Percentiles rank a stretch among this genome's conserved stretches.
Evolutionary conservation across 1,284 basidiomycete genomes (phyloP).

Genomic region (Sanghuangporus weigelae): DNA sequence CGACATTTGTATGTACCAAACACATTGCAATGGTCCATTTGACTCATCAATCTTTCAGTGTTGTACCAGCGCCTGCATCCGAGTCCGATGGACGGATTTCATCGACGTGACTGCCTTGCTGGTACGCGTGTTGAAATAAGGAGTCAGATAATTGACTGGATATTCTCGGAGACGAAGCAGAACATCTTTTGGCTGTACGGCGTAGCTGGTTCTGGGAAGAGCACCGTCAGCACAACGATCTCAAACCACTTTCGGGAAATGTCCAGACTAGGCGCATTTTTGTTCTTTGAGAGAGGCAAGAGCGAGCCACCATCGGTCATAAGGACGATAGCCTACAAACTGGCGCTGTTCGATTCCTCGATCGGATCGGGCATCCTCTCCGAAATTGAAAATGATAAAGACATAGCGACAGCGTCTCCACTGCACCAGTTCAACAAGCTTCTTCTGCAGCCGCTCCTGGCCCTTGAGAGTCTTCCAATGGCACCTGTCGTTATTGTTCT

Average conservation of each 20-base stretch:
- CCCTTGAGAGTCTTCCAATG: neutral
- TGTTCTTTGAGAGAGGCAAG: slow-evolving; percentile 18
- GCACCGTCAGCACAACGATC: slow-evolving; percentile 22
- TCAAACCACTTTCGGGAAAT: neutral
- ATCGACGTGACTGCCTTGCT: slow-evolving; percentile 3
- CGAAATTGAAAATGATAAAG: neutral
- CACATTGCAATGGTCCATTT: too few relatives aligned
- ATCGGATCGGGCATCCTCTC: neutral
- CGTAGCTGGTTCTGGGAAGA: slow-evolving; percentile 27
- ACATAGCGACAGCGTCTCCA: neutral
- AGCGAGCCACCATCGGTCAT: slow-evolving; percentile 19
- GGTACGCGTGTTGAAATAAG: neutral
- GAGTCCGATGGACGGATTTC: neutral
- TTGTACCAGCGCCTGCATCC: neutral
- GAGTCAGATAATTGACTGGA: neutral
- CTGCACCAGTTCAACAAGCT: slow-evolving; percentile 2
- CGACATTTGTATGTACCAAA: neutral
- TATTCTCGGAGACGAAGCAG: neutral
- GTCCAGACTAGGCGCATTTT: slow-evolving; percentile 8
- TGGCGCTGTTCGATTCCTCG: slow-evolving; percentile 16
- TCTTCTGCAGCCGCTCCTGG: neutral
- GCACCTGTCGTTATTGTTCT: slow-evolving; percentile 5
- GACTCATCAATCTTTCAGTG: neutral
- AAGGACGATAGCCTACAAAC: slow-evolving; percentile 20
- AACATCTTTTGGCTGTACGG: slow-evolving; percentile 23